These are phyloP conservation scores for Lachancea cidri DNA, from an alignment of 805 yeast genomes.

Conservation along the genomic window DNA sequence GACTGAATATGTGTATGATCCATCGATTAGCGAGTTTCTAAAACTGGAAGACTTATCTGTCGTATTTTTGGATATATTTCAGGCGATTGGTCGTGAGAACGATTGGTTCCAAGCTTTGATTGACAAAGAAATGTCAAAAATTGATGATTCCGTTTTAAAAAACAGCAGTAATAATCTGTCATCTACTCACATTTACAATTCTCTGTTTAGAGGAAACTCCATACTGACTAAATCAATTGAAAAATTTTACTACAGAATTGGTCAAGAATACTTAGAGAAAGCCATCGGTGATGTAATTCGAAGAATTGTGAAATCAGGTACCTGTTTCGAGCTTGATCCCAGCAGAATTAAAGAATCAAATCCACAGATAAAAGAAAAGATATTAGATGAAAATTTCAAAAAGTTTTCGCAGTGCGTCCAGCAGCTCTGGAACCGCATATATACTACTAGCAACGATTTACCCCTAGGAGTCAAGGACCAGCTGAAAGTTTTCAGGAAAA, in stretches of 20 bases:
- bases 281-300: constrained; percentile 67
- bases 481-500: constrained; percentile 55
- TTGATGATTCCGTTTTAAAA: constrained; percentile 21
- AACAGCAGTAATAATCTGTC: constrained; percentile 21
- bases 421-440: constrained; percentile 62
- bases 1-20: constrained; percentile 37
- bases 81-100: constrained; percentile 59
- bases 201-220: constrained; percentile 80
- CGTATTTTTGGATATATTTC: constrained; percentile 68
- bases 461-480: constrained; percentile 64
- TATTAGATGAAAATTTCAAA: constrained; percentile 43
- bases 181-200: constrained; percentile 41
- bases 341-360: constrained; percentile 39
- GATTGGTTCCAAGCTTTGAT: constrained; percentile 70
- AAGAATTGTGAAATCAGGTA: constrained; percentile 44
- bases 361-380: constrained; percentile 33
- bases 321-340: constrained; percentile 82
- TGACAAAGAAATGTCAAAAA: constrained; percentile 54
- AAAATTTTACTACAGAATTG: constrained; percentile 66
- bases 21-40: constrained; percentile 28
- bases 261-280: constrained; percentile 70
- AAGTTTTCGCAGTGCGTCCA: constrained; percentile 48
- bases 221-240: constrained; percentile 79
- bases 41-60: constrained; percentile 51
- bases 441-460: constrained; percentile 63